A percentile compares a stretch with the other conserved stretches of the same genome.
Evolutionary conservation across 768 basidiomycete genomes (phyloP).

Genomic region (button mushroom (Agaricus bisporus)): DNA sequence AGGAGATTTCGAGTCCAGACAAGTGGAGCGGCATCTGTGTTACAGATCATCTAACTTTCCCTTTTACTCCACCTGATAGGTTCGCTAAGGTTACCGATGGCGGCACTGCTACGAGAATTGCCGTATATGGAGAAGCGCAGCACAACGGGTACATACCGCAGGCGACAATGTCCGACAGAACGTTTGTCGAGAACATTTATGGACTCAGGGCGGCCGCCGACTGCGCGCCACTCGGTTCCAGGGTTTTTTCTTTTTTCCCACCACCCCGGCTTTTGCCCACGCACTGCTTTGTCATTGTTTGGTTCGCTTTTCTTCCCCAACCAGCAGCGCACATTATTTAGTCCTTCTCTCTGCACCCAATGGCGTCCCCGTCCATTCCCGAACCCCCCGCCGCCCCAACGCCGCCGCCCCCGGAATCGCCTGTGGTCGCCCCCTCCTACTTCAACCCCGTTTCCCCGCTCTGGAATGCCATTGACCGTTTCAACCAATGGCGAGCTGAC

Average conservation of each 20-base stretch:
- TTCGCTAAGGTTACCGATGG: no score
- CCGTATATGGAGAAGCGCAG: not conserved
- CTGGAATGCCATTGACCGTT: constrained; percentile 60
- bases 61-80: not conserved
- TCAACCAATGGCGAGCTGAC: constrained; percentile 76
- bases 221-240: no score
- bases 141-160: not conserved
- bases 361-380: constrained; percentile 39
- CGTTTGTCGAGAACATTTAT: no score
- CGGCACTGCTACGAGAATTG: not conserved
- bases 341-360: constrained; percentile 18
- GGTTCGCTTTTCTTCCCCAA: constrained; percentile 25
- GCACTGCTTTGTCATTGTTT: constrained; percentile 26
- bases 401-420: constrained; percentile 29
- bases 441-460: constrained; percentile 52
- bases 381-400: constrained; percentile 32
- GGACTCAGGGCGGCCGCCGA: no score
- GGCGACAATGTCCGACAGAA: not conserved
- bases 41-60: constrained; percentile 2
- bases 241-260: not conserved
- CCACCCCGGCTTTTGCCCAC: not conserved
- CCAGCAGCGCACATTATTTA: constrained; percentile 22
- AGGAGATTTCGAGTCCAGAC: constrained; percentile 10
- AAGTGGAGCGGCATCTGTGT: constrained; percentile 7
- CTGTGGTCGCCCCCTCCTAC: constrained; percentile 30